These are phyloP conservation scores for Suillus fuscotomentosus DNA, from an alignment of 768 basidiomycete species.

Conservation along the genomic window DNA sequence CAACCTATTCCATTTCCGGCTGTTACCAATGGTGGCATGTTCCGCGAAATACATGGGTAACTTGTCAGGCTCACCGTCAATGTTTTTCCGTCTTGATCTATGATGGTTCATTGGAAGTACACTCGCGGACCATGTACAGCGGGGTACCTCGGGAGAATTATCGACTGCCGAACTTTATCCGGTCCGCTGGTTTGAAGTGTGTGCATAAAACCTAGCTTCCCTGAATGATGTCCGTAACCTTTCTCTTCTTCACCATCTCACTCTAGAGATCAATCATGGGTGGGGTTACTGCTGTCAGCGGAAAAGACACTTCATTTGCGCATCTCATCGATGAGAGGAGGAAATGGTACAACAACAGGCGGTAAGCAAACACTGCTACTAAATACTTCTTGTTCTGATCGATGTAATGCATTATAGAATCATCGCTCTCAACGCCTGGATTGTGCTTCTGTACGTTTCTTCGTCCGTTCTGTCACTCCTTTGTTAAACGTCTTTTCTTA, in stretches of 20 bases:
- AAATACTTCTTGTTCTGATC: not conserved
- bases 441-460: conserved; percentile 54
- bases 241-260: conserved; percentile 11
- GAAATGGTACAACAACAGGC: conserved; percentile 77
- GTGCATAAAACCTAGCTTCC: conserved; percentile 5
- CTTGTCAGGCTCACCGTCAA: not conserved
- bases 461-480: not conserved
- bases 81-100: not conserved
- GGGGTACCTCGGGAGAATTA: conserved; percentile 26
- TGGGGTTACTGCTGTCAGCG: conserved; percentile 39
- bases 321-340: conserved; percentile 63
- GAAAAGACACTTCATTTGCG: conserved; percentile 35
- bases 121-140: not conserved
- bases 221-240: conserved; percentile 11
- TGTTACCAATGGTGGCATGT: not conserved
- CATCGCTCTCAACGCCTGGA: conserved; percentile 67
- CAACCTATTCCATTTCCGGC: too few relatives aligned
- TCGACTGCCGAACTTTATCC: conserved; percentile 6
- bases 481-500: conserved; percentile 21
- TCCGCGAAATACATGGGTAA: not conserved
- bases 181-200: conserved; percentile 13
- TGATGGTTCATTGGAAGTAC: not conserved
- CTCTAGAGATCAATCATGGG: conserved; percentile 42
- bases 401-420: conserved; percentile 36
- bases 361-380: conserved; percentile 36